Conservation (phyloP, 768 basidiomycete genomes). For the Mycena galericulata region DNA sequence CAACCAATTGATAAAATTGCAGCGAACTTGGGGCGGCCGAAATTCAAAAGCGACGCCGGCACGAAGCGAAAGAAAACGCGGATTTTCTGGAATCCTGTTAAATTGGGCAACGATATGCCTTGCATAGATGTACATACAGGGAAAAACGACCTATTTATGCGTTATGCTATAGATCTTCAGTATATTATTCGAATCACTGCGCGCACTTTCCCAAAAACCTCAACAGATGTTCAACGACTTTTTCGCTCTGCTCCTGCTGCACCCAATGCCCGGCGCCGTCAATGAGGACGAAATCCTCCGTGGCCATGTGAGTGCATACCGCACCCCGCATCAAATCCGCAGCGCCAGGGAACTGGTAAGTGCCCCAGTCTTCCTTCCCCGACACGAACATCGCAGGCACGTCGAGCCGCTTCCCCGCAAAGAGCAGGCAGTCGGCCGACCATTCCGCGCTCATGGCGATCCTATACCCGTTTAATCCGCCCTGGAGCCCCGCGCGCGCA, state of each 20-base stretch:
- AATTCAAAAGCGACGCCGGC: too few species aligned
- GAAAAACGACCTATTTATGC: too few species aligned
- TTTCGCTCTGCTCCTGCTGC: constrained; percentile 29
- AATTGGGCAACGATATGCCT: too few species aligned
- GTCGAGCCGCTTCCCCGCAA: constrained; percentile 58
- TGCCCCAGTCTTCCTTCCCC: constrained; percentile 71
- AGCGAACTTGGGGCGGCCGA: too few species aligned
- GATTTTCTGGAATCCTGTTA: too few species aligned
- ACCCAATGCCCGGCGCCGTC: constrained; percentile 34
- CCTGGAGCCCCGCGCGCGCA: constrained; percentile 68
- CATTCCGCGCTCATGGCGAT: constrained; percentile 49
- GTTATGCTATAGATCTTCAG: too few species aligned
- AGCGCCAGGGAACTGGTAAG: constrained; percentile 64
- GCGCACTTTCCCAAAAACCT: constrained; percentile 23
- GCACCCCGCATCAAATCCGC: constrained; percentile 13
- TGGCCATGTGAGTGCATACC: constrained; percentile 29
- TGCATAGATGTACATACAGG: too few species aligned
- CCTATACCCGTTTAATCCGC: constrained; percentile 71
- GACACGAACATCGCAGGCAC: constrained; percentile 70
- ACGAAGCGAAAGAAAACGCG: too few species aligned
- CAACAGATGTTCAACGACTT: constrained; percentile 26
- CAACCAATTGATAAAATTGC: too few species aligned
- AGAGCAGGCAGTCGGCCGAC: constrained; percentile 56
- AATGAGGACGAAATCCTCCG: too few species aligned
- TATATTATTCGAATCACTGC: too few species aligned